A percentile compares a stretch with the other conserved stretches of the same genome.
Evolutionary conservation across 805 yeast genomes (phyloP).

Genomic region (Danielozyma ontarioensis): DNA sequence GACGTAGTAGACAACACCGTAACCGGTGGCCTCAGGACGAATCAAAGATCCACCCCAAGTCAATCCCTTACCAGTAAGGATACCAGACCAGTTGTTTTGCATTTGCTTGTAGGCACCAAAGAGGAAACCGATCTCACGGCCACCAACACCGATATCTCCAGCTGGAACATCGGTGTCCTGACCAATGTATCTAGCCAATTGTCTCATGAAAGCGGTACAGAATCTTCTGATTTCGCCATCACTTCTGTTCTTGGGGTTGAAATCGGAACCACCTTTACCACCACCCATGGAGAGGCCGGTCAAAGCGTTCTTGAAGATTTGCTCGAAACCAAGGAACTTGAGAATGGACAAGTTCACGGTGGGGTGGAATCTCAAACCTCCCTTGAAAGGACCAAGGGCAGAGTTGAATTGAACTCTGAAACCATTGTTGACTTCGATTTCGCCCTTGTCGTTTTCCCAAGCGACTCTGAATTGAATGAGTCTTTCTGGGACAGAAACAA

Average conservation of each 20-base stretch:
- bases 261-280: slow-evolving; percentile 99
- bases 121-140: slow-evolving; percentile 89
- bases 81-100: slow-evolving; percentile 95
- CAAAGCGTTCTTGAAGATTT: slow-evolving; percentile 95
- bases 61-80: slow-evolving; percentile 95
- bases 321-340: slow-evolving; percentile 97
- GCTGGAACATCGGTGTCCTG: slow-evolving; percentile 98
- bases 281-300: slow-evolving; percentile 99
- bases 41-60: slow-evolving; percentile 99
- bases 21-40: slow-evolving; percentile 99
- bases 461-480: slow-evolving; percentile 93
- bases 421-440: slow-evolving; percentile 90
- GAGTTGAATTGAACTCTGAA: slow-evolving; percentile 98
- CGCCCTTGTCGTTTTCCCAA: slow-evolving; percentile 96
- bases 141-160: slow-evolving; percentile 99
- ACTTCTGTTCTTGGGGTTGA: slow-evolving; percentile 93
- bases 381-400: slow-evolving; percentile 98
- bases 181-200: slow-evolving; percentile 93
- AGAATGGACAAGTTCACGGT: slow-evolving; percentile 91
- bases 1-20: slow-evolving; percentile 93
- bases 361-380: slow-evolving; percentile 98
- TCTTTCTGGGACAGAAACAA: slow-evolving; percentile 93
- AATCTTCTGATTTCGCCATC: slow-evolving; percentile 94
- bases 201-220: slow-evolving; percentile 94
- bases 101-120: slow-evolving; percentile 94